Conservation (phyloP, 2,329 filamentous ascomycete genomes). For the Microdochium trichocladiopsis region DNA sequence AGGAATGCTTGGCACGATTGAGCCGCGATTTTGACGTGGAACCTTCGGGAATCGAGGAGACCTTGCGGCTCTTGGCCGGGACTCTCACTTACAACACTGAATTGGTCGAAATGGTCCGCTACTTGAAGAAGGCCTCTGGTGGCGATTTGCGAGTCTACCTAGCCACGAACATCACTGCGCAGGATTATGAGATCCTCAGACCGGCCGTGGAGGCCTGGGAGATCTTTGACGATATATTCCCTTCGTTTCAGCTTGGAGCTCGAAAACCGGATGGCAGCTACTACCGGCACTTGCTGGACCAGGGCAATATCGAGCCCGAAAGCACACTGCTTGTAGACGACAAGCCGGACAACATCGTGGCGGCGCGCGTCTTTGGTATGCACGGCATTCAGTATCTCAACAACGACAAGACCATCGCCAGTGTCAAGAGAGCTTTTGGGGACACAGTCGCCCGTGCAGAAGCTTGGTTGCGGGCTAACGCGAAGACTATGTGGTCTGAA, state of each 20-base stretch:
- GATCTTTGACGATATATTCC: constrained; percentile 5
- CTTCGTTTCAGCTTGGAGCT: neutral
- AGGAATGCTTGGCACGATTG: neutral
- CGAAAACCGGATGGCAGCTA: neutral
- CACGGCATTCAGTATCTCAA: constrained; percentile 9
- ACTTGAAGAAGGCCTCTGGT: neutral
- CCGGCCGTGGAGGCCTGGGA: neutral
- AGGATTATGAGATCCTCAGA: neutral
- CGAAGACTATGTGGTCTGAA: neutral
- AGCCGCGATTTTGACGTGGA: neutral
- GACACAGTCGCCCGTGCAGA: constrained; percentile 1
- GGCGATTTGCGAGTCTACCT: neutral
- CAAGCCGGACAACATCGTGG: neutral
- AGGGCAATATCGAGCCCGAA: constrained; percentile 6
- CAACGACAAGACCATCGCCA: neutral
- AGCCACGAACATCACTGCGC: constrained; percentile 2
- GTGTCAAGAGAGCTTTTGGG: neutral
- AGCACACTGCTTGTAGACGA: neutral
- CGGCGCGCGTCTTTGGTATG: neutral
- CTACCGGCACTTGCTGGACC: neutral
- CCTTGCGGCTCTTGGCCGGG: neutral
- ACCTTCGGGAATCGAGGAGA: neutral
- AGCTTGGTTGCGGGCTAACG: neutral
- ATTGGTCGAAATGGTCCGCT: neutral
- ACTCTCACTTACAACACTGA: constrained; percentile 1